phyloP scores from a whole-genome alignment of 2,329 filamentous ascomycete genomes.

The Chaetomium sp. region DNA sequence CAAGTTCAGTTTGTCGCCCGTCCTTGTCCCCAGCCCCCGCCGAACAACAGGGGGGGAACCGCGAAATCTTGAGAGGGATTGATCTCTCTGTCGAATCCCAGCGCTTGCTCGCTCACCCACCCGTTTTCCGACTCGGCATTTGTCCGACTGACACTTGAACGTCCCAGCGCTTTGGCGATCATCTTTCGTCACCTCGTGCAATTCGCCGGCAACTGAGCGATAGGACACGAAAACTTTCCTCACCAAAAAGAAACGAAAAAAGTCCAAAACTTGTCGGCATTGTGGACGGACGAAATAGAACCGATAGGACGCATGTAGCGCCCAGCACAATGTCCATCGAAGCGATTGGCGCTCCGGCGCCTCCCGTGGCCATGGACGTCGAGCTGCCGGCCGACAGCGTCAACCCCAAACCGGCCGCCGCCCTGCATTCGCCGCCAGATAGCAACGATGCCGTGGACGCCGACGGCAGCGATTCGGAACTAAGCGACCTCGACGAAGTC shows the following conservation, averaged over 20 bases:
- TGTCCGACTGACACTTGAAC: conserved; percentile 11
- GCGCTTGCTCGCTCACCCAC: conserved; percentile 12
- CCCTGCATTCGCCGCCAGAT: conserved; percentile 57
- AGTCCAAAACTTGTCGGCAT: no score
- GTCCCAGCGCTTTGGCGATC: conserved; percentile 13
- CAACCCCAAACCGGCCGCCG: conserved; percentile 33
- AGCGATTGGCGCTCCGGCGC: conserved; percentile 44
- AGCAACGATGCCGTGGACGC: conserved; percentile 55
- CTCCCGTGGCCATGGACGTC: conserved; percentile 27
- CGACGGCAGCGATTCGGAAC: conserved; percentile 57
- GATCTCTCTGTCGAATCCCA: conserved; percentile 9
- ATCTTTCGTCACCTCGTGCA: background rate
- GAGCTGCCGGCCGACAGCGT: conserved; percentile 28
- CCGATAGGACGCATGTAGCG: conserved; percentile 38
- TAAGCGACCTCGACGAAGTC: conserved; percentile 57
- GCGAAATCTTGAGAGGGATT: conserved; percentile 12
- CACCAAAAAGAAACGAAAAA: no score
- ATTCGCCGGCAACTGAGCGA: no score
- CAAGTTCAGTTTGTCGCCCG: background rate
- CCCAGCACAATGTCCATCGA: conserved; percentile 48
- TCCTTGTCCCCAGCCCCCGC: conserved; percentile 15
- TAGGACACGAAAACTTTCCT: no score
- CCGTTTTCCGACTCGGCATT: conserved; percentile 17
- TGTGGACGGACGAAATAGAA: no score
- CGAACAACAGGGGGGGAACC: conserved; percentile 4